A percentile compares a stretch with the other conserved stretches of the same genome.
Conservation (phyloP, 2,329 filamentous ascomycete species). For the Hypoxylon rubiginosum region DNA sequence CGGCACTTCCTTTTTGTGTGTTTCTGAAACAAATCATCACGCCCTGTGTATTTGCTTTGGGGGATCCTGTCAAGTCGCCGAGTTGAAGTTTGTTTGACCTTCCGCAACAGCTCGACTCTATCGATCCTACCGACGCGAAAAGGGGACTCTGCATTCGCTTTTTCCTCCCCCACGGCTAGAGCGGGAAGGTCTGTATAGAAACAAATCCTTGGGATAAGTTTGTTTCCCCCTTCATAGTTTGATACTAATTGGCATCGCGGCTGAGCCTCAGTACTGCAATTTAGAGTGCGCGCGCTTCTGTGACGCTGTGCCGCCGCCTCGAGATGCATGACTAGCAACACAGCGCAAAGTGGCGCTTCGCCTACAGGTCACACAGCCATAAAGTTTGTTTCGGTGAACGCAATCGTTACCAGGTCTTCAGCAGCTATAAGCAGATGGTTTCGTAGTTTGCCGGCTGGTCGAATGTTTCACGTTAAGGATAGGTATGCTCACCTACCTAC, state of each 20-base stretch:
- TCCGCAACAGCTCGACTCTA: conserved; percentile 21
- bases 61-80: conserved; percentile 15
- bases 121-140: conserved; percentile 10
- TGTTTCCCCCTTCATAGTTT: conserved; percentile 4
- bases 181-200: neutral
- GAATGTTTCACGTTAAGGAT: neutral
- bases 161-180: neutral
- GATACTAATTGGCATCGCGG: conserved; percentile 8
- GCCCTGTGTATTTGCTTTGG: conserved; percentile 14
- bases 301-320: neutral
- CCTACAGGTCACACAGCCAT: neutral
- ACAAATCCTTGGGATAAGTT: conserved; percentile 11
- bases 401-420: neutral
- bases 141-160: conserved; percentile 5
- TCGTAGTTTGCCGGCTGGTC: neutral
- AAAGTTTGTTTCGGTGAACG: neutral
- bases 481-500: neutral
- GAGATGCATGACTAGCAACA: neutral
- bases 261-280: conserved; percentile 21
- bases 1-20: conserved; percentile 1
- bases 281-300: conserved; percentile 13
- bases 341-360: too few species aligned
- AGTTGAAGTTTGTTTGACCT: conserved; percentile 15
- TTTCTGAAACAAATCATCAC: conserved; percentile 28
- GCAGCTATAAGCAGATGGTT: neutral